A percentile compares a stretch with the other conserved stretches of the same genome.
Evolutionary conservation across 2,329 filamentous ascomycete genomes (phyloP).

Genomic region (Cordyceps javanica): DNA sequence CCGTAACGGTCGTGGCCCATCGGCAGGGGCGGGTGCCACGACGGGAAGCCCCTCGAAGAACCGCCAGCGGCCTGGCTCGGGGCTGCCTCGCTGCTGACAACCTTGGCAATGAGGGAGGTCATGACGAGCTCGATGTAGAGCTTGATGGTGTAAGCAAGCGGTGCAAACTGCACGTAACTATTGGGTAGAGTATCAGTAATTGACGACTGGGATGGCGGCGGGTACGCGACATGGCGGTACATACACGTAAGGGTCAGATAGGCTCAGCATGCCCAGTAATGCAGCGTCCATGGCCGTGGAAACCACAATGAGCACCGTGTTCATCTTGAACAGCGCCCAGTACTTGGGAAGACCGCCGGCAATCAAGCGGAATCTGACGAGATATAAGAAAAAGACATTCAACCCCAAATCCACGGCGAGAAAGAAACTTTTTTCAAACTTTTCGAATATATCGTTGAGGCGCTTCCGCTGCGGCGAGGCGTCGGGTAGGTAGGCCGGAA

Average conservation of each 20-base stretch:
- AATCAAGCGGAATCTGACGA: slow-evolving; percentile 39
- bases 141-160: slow-evolving; percentile 13
- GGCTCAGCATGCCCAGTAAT: slow-evolving; percentile 19
- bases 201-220: background rate
- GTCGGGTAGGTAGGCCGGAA: slow-evolving; percentile 25
- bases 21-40: background rate
- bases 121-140: slow-evolving; percentile 14
- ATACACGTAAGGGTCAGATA: slow-evolving; percentile 13
- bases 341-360: slow-evolving; percentile 45
- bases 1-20: background rate
- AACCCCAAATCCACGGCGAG: slow-evolving; percentile 41
- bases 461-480: slow-evolving; percentile 9
- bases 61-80: background rate
- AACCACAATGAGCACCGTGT: slow-evolving; percentile 39
- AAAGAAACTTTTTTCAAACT: slow-evolving; percentile 39
- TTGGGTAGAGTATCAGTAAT: background rate
- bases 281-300: slow-evolving; percentile 42
- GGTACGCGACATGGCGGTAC: background rate
- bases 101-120: slow-evolving; percentile 13
- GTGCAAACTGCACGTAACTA: slow-evolving; percentile 14
- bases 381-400: slow-evolving; percentile 43
- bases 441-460: slow-evolving; percentile 20
- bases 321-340: slow-evolving; percentile 42
- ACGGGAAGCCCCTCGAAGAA: background rate
- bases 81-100: slow-evolving; percentile 8